Conservation (phyloP, 352 stramenopile species). For the Pythium aristosporum region DNA sequence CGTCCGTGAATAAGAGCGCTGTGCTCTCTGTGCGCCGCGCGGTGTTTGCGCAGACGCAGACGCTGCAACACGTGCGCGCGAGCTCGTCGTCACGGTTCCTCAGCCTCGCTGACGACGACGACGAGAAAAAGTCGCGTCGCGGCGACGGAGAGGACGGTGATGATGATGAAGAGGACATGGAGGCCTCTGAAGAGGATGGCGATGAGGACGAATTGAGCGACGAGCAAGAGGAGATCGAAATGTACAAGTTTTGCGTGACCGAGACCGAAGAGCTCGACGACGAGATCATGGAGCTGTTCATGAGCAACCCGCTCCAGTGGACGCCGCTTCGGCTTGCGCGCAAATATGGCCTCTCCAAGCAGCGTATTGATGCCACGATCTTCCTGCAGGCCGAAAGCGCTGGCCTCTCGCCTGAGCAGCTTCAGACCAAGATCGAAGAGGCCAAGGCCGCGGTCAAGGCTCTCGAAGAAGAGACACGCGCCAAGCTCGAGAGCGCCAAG, state of each 20-base stretch:
- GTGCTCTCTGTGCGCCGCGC: slow-evolving; percentile 5
- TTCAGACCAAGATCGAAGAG: slow-evolving; percentile 56
- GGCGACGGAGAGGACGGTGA: slow-evolving; percentile 19
- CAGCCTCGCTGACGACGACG: slow-evolving; percentile 64
- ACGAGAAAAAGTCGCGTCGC: slow-evolving; percentile 28
- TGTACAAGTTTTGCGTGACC: slow-evolving; percentile 69
- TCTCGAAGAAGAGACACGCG: slow-evolving; percentile 38
- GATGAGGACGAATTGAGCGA: slow-evolving; percentile 37
- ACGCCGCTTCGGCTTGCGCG: slow-evolving; percentile 82
- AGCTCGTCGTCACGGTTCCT: slow-evolving; percentile 75
- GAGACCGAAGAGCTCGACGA: slow-evolving; percentile 73
- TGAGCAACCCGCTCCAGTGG: slow-evolving; percentile 87
- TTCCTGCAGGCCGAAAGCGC: slow-evolving; percentile 70
- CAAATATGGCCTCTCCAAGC: slow-evolving; percentile 71
- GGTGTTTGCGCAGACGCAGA: slow-evolving; percentile 4
- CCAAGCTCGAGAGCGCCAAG: slow-evolving; percentile 48
- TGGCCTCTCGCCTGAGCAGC: slow-evolving; percentile 57
- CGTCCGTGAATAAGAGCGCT: slow-evolving; percentile 5
- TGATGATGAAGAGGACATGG: slow-evolving; percentile 23
- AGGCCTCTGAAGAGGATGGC: slow-evolving; percentile 24
- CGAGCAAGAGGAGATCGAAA: slow-evolving; percentile 71
- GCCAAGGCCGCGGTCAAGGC: slow-evolving; percentile 48
- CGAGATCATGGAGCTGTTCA: slow-evolving; percentile 75
- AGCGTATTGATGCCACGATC: slow-evolving; percentile 80
- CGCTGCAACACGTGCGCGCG: slow-evolving; percentile 24